These are phyloP conservation scores for Abrus precatorius DNA, from an alignment of 306 rosid species.

Conservation along the genomic window DNA sequence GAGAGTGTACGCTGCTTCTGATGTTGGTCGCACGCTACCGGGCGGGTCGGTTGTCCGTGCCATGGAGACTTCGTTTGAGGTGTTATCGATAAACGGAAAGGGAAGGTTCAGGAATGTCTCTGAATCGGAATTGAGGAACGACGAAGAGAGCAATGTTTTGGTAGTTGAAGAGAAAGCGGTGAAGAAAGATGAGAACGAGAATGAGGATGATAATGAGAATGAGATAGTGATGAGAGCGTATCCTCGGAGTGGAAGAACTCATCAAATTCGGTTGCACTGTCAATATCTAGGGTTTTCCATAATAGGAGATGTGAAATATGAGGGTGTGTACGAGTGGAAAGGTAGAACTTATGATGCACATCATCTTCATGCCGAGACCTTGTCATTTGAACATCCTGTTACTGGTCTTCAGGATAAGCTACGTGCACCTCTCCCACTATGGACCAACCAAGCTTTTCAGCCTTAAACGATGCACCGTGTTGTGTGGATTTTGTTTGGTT, in stretches of 20 bases:
- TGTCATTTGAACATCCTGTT: conserved; percentile 78
- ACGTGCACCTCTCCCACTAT: conserved; percentile 73
- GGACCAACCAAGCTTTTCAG: conserved; percentile 65
- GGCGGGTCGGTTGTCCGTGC: conserved; percentile 83
- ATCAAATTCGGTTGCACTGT: conserved; percentile 92
- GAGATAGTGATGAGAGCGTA: conserved; percentile 79
- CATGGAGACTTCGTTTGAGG: conserved; percentile 87
- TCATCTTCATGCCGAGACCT: conserved; percentile 91
- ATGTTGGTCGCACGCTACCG: conserved; percentile 74
- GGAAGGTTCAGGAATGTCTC: conserved; percentile 56
- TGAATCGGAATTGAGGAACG: conserved; percentile 32
- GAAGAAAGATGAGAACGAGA: conserved; percentile 57
- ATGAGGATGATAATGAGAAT: conserved; percentile 55
- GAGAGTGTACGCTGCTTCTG: conserved; percentile 85
- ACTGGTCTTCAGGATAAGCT: conserved; percentile 62
- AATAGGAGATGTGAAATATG: conserved; percentile 92
- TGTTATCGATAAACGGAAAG: conserved; percentile 66
- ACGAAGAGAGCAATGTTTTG: conserved; percentile 46
- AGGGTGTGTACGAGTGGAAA: conserved; percentile 80
- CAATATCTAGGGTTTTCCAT: conserved; percentile 91
- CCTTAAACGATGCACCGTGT: not conserved
- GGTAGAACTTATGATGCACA: conserved; percentile 63
- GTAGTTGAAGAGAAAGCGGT: conserved; percentile 67
- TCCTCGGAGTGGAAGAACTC: conserved; percentile 91
- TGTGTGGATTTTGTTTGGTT: too few relatives aligned